Base-by-base conservation (phyloP, 2,329 filamentous ascomycete genomes). In the Hymenoscyphus albidus region DNA sequence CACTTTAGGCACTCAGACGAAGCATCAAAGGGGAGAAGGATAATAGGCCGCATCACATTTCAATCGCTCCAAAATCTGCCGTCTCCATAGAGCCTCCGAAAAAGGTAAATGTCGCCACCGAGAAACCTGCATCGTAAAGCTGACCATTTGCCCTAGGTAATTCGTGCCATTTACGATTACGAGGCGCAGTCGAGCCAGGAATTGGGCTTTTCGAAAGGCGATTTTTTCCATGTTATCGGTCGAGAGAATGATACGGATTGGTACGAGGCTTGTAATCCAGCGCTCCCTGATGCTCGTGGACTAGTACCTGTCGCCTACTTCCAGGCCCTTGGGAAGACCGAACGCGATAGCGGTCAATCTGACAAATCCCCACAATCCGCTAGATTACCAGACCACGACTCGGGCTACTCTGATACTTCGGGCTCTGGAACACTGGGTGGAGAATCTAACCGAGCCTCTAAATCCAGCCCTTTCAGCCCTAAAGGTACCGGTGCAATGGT, bases 201-300 rank as follows among this genome's bases (percentile, higher is more conserved):
- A 80, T 83, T 99, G 73, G 89, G 90, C 76, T 99, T 99, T 79
- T 92, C 89, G 70, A 91, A 92, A 76, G 95, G 95, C 74, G 95
- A 99, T 77, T 99, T 98, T 78, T 95, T 99, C 77, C 94, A 98
- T 81, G 95, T 99, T 69, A 94, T 98, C 77, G 92, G 91, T 74
- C 90, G 94, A 77, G 95, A 98, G 80, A 89, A 97, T 82, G 94
- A 98, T 76, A 80, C 82, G 51, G 92, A 97, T 76, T 99, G 95
- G 94, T 99, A 97, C 83, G 95, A 98, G 79, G 95, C 94, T 63
- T 98, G 93, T 83, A 99, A 99, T 76, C 95, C 95, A 66, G 86
- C 91, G 60, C 83, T 97, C 70, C 92, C 91, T 74, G 90, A 90
- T 78, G 92, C 92, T 60, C 88, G 93, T 70, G 95, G 95, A 67